Evolutionary conservation across 768 basidiomycete species (phyloP), one percentile per base, ranked within the genome.

Genomic region (Lactarius deliciosus): DNA sequence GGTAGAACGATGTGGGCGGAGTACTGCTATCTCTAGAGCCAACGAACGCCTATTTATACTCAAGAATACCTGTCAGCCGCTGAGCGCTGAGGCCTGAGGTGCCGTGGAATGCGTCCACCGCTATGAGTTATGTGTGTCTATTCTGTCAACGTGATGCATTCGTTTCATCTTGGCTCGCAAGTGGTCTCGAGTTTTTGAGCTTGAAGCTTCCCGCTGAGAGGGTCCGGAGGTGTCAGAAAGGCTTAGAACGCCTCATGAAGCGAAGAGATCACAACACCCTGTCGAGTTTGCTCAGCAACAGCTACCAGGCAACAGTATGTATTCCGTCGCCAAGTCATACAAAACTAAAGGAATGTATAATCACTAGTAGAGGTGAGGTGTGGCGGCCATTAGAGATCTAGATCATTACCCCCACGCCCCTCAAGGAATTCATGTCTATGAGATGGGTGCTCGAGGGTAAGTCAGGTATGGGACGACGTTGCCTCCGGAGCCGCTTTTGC

Each of bases 391-490:
- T 41, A 45, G 15, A 25, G 32, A 61, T 63, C 57, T 63, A 59
- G 10, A 28, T 30, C 10, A 47, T 61, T 66, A 41, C 34, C 55
- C 54, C 43, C 22, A 32, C 41, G 5, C 11, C 22, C 32, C 61
- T 45, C 6, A n/a, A 54, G 61, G 61, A 63, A 53, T 62, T 36
- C 53, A 38, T 50, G 25, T 58, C 53, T 50, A 58, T 28, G 5
- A 9, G 45, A 34, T 38, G n/a, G 25, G 34, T 41, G n/a, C 13
- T 5, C 0, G 25, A 32, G 16, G 11, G 25, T 18, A 13, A 25
- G 47, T 67, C 62, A 67, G 25, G 61, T 41, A 28, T 55, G 66
- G 28, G 36, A 25, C 25, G 50, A 53, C 25, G 25, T 55, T 43
- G 62, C 15, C 3, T 67, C 66, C 3, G 61, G 50, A 18, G 57